These are phyloP conservation scores for Rhynchosporium secalis DNA, from an alignment of 2,329 filamentous ascomycete species.

Conservation along the genomic window DNA sequence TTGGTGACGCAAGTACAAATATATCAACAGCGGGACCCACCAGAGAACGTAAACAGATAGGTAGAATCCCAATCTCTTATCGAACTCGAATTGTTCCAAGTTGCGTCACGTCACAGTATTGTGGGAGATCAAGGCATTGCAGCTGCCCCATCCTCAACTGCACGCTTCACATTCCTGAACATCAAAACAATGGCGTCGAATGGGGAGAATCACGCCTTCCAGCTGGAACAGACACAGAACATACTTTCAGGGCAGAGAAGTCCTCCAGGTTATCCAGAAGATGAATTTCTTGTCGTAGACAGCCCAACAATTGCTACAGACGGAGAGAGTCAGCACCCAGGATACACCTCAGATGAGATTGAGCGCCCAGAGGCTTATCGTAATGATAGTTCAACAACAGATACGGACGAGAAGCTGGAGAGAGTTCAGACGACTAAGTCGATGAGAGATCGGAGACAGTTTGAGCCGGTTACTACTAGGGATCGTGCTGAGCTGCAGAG, in stretches of 20 bases:
- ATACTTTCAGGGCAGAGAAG: slow-evolving; percentile 16
- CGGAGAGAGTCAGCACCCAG: slow-evolving; percentile 6
- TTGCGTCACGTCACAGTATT: neutral
- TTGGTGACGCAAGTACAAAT: neutral
- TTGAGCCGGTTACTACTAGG: slow-evolving; percentile 31
- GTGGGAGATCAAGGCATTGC: neutral
- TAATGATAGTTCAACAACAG: slow-evolving; percentile 21
- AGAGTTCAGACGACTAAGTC: slow-evolving; percentile 26
- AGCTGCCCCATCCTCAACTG: neutral
- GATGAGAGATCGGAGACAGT: slow-evolving; percentile 25
- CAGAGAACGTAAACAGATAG: neutral
- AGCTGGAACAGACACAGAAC: slow-evolving; percentile 20
- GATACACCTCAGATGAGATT: slow-evolving; percentile 20
- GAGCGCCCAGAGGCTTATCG: slow-evolving; percentile 16
- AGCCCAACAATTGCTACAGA: neutral
- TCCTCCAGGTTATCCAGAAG: neutral
- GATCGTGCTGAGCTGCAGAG: slow-evolving; percentile 34
- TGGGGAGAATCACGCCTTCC: slow-evolving; percentile 10
- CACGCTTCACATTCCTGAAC: slow-evolving; percentile 2
- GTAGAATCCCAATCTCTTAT: neutral
- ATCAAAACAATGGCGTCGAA: slow-evolving; percentile 22
- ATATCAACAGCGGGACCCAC: neutral
- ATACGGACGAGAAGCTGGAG: slow-evolving; percentile 22
- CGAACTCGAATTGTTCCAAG: neutral
- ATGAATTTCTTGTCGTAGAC: neutral